Evolutionary conservation across 148 eudicot species (phyloP).

Genomic region (Pharnaceum exiguum): DNA sequence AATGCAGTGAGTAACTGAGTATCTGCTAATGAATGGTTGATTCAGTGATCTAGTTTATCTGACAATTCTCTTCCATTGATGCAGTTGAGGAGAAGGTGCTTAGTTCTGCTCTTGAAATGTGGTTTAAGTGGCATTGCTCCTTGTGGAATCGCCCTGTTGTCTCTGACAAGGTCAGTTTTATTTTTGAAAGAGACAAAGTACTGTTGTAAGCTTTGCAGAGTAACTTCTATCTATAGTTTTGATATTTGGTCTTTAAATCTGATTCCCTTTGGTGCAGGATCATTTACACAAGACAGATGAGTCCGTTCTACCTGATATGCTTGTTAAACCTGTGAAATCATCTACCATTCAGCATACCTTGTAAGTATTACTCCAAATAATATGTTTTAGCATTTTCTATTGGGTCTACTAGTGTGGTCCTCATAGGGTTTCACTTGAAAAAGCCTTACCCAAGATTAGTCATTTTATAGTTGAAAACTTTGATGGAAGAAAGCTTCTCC

Average conservation of each 20-base stretch:
- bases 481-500: too few relatives aligned
- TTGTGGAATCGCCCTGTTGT: constrained; percentile 50
- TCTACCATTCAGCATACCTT: constrained; percentile 38
- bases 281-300: constrained; percentile 22
- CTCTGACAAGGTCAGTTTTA: constrained; percentile 38
- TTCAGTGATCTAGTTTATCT: too few relatives aligned
- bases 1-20: too few relatives aligned
- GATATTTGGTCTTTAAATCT: neutral
- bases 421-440: too few relatives aligned
- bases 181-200: neutral
- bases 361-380: constrained; percentile 26
- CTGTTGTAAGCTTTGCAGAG: neutral
- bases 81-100: constrained; percentile 48
- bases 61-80: constrained; percentile 12
- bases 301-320: constrained; percentile 43
- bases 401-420: too few relatives aligned
- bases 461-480: too few relatives aligned
- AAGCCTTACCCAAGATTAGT: too few relatives aligned
- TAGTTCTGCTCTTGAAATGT: constrained; percentile 66
- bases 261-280: constrained; percentile 31
- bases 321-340: constrained; percentile 54
- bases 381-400: too few relatives aligned
- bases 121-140: constrained; percentile 90
- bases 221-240: neutral
- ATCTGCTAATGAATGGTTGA: too few relatives aligned